These are phyloP conservation scores for Nidularia pulvinata DNA, from an alignment of 768 basidiomycete genomes.

Conservation along the genomic window DNA sequence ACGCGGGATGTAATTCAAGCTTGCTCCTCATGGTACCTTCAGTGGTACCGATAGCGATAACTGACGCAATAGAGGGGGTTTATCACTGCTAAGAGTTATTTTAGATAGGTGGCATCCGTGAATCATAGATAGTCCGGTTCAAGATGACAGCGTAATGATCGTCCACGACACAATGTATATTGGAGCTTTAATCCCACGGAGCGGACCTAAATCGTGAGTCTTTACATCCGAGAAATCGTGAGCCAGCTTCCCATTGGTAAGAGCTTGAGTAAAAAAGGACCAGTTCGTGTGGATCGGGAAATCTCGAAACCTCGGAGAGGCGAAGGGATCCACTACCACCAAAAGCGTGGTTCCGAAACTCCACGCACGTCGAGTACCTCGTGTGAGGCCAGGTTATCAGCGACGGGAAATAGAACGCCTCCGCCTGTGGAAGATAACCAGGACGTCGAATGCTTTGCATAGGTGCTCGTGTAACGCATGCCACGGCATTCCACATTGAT, in stretches of 20 bases:
- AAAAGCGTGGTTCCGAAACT: not conserved
- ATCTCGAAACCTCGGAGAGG: not conserved
- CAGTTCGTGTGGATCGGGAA: not conserved
- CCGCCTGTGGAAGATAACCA: not conserved
- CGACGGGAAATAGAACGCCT: not conserved
- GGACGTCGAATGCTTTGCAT: too few species aligned
- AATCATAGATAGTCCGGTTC: not conserved
- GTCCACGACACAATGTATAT: not conserved
- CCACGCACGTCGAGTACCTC: not conserved
- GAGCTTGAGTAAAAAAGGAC: not conserved
- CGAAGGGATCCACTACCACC: not conserved
- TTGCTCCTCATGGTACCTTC: not conserved
- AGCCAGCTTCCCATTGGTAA: not conserved
- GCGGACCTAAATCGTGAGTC: not conserved
- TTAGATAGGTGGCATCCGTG: not conserved
- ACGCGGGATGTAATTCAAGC: not conserved
- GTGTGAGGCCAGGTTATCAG: not conserved
- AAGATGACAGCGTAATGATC: not conserved
- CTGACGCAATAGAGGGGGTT: not conserved
- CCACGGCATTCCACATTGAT: too few species aligned
- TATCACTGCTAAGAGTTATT: not conserved
- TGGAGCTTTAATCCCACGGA: not conserved
- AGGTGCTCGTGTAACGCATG: too few species aligned
- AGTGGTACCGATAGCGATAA: not conserved
- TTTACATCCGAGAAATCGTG: not conserved